Evolutionary conservation across 306 rosid genomes (phyloP), one percentile per base, ranked within the genome.

Genomic region (Prunus mume): DNA sequence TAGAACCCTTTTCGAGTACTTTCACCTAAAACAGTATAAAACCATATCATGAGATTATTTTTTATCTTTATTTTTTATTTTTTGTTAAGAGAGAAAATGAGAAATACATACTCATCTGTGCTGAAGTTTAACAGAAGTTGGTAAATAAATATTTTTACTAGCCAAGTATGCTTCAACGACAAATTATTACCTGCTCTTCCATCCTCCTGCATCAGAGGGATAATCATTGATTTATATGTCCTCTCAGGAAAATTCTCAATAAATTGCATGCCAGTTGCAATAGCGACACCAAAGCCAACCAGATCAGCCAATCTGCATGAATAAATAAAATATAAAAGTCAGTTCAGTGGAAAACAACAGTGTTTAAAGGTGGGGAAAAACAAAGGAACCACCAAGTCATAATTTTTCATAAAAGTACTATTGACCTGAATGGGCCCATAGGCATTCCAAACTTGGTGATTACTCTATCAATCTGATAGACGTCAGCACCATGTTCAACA

Each of bases 371-470:
- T 9, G 49, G 32, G 27, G 13, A n/a, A 38, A 13, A 54, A 12
- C 2, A 27, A 17, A 52, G 47, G 46, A 71, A 3, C 64, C 68
- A 72, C 72, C 75, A 58, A 70, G 68, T 72, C 45, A 60, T 25
- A 75, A 78, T 38, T 30, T 24, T 27, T 68, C 74, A 49, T 32
- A 19, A 2, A 34, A 43, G 67, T 72, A 80, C 25, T 70, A 79
- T 24, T 71, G 79, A 95, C 99, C 99, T 95, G 87, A 95, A 95
- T 67, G 97, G 97, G 68, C 99, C 99, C 96, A 95, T 95, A 19
- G 99, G 97, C 99, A 95, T 93, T 70, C 90, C 93, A 60, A 88
- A 88, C 77, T 82, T 91, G 76, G 90, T 86, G 72, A 92, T 75
- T 72, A 77, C 93, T 76, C 63, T 83, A 81, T 92, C 98, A 54